These are phyloP conservation scores for Suillus luteus DNA, from an alignment of 768 basidiomycete genomes.

Conservation along the genomic window DNA sequence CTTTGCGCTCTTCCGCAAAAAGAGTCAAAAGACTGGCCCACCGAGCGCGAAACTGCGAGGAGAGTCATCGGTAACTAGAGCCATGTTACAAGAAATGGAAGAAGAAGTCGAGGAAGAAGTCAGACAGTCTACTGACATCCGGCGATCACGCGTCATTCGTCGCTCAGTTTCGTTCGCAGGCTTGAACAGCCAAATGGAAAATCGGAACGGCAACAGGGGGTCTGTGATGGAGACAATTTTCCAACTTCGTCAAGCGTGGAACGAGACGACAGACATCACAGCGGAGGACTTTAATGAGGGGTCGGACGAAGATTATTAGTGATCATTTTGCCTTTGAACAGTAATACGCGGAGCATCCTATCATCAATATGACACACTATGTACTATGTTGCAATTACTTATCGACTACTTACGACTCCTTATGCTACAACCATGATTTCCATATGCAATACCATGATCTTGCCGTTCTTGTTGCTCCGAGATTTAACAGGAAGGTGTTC, in stretches of 20 bases:
- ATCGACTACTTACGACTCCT: not conserved
- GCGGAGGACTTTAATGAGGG: not conserved
- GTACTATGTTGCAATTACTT: not conserved
- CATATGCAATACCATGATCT: not conserved
- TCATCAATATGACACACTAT: not conserved
- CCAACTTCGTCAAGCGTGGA: slow-evolving; percentile 3
- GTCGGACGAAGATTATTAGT: slow-evolving; percentile 6
- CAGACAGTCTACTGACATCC: not conserved
- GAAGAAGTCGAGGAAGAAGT: not conserved
- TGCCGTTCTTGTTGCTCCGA: not conserved
- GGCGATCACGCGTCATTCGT: slow-evolving; percentile 20
- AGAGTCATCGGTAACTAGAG: not conserved
- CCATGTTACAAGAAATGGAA: not conserved
- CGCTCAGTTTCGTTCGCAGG: slow-evolving; percentile 30
- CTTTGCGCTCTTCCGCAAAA: slow-evolving; percentile 12
- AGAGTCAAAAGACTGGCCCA: not conserved
- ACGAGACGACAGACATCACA: not conserved
- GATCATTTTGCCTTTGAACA: not conserved
- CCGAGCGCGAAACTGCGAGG: not conserved
- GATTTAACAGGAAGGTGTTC: not conserved
- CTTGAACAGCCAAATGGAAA: slow-evolving; percentile 6
- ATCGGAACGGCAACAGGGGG: not conserved
- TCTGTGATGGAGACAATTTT: slow-evolving; percentile 19
- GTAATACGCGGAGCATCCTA: not conserved
- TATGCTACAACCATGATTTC: not conserved